Evolutionary conservation across 164 flowering plant genomes (phyloP), one percentile per base, ranked within the genome.

Genomic region (Malania oleifera): DNA sequence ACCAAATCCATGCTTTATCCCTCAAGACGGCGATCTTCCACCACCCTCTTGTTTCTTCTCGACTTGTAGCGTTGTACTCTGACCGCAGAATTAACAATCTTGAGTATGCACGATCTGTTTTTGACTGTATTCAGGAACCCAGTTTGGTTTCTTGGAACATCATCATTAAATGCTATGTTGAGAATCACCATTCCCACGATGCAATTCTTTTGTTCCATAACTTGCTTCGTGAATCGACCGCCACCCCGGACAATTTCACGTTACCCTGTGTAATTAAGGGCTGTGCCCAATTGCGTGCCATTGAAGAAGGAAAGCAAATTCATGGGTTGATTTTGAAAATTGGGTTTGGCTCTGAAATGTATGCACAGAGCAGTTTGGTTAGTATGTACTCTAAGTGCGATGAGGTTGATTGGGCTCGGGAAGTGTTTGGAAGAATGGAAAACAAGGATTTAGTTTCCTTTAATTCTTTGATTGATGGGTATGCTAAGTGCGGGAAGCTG

Each of bases 211-310:
- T 78, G 60, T 75, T 78, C 38, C 37, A 52, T 35, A 29, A 59
- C 38, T 56, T 72, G 58, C 62, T 75, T 27, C 29, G 11, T 22
- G 48, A 59, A 1, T 63, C 78, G n/a, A n/a, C n/a, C n/a, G n/a
- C n/a, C n/a, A n/a, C n/a, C n/a, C n/a, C n/a, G 0, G 77, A 73
- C 59, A 59, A 47, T 19, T 79, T 64, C 51, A 71, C 73, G 0
- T 53, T 73, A 47, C 80, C 80, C 2, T 66, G 69, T 40, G 76
- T 75, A n/a, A 56, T 71, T 24, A 75, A 79, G 68, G 80, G 67
- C 2, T 69, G 78, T 18, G 69, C 73, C 7, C 61, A 65, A 20
- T 46, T 72, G 34, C 13, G 41, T 35, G 78, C 69, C 1, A 25
- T 67, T 10, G 57, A 60, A 50, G 76, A 73, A 53, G 80, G 80